A percentile compares a stretch with the other conserved stretches of the same genome.
Evolutionary conservation across 129 eudicot species (phyloP).

Genomic region (Arctium lappa): DNA sequence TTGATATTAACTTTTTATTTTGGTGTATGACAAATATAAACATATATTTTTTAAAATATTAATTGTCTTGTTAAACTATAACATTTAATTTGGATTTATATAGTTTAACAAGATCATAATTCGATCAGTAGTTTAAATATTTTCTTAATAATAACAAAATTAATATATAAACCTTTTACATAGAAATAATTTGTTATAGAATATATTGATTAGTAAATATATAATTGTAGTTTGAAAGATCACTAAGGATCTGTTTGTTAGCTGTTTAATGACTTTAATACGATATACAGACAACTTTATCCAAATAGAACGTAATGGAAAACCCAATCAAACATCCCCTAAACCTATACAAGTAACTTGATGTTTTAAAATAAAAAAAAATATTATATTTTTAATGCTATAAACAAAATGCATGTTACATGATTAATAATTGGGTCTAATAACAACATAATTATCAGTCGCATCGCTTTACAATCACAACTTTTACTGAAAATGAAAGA

Average conservation of each 20-base stretch:
- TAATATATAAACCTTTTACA: not conserved
- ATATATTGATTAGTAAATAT: not conserved
- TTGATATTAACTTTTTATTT: not conserved
- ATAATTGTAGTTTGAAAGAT: not conserved
- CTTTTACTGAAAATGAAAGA: constrained; percentile 13
- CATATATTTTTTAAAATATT: too few relatives aligned
- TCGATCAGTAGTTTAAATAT: not conserved
- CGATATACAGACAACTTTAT: too few relatives aligned
- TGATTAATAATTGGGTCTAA: not conserved
- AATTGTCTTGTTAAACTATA: not conserved
- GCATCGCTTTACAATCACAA: not conserved
- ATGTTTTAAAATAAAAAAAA: not conserved
- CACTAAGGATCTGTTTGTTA: not conserved
- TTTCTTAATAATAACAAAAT: not conserved
- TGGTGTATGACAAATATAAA: too few relatives aligned
- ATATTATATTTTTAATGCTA: not conserved
- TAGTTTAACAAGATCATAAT: not conserved
- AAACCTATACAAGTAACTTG: too few relatives aligned
- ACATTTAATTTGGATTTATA: not conserved
- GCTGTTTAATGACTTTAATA: too few relatives aligned
- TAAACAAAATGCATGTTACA: not conserved
- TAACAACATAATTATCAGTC: constrained; percentile 10
- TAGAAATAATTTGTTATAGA: not conserved
- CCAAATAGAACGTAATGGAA: too few relatives aligned
- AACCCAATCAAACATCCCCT: too few relatives aligned